phyloP scores from a whole-genome alignment of 306 rosid species.

The Datisca glomerata region DNA sequence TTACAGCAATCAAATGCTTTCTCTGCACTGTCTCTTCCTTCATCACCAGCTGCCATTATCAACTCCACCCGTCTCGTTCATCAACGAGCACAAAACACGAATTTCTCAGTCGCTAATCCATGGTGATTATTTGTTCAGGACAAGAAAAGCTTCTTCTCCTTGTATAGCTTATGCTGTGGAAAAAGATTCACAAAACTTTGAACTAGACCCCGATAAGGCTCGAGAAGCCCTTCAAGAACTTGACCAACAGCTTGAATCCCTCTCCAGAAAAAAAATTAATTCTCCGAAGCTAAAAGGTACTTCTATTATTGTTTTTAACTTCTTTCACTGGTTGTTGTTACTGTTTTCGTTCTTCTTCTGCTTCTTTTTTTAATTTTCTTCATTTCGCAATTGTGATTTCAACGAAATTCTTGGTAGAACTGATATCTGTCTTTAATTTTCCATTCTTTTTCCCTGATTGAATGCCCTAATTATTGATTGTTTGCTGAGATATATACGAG shows the following conservation, averaged over 20 bases:
- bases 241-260: slow-evolving; percentile 61
- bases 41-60: slow-evolving; percentile 18
- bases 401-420: no score
- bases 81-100: background rate
- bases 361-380: background rate
- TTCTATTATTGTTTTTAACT: slow-evolving; percentile 5
- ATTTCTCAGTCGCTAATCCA: background rate
- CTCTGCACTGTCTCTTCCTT: slow-evolving; percentile 22
- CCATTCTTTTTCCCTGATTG: background rate
- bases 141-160: slow-evolving; percentile 5
- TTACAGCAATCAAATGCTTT: slow-evolving; percentile 23
- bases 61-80: slow-evolving; percentile 2
- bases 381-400: background rate
- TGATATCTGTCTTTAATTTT: no score
- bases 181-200: slow-evolving; percentile 53
- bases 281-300: slow-evolving; percentile 42
- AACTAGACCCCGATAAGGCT: slow-evolving; percentile 71
- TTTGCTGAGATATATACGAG: no score
- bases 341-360: background rate
- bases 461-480: no score
- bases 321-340: background rate
- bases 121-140: slow-evolving; percentile 9
- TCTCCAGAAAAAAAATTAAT: slow-evolving; percentile 33
- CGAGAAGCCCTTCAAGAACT: slow-evolving; percentile 69
- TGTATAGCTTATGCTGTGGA: slow-evolving; percentile 28